phyloP scores from a whole-genome alignment of 768 basidiomycete genomes.

The Russula lepida region DNA sequence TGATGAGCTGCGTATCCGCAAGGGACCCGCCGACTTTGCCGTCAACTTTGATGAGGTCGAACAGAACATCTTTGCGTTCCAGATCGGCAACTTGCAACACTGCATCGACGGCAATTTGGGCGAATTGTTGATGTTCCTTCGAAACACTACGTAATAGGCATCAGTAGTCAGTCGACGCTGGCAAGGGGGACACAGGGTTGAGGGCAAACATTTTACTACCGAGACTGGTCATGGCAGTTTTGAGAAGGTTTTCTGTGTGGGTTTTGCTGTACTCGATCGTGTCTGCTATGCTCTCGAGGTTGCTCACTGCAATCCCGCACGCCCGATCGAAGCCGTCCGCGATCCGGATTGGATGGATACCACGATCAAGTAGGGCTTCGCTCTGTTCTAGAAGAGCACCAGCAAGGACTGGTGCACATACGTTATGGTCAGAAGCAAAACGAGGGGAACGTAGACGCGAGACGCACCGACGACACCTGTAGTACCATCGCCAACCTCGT shows the following conservation, averaged over 20 bases:
- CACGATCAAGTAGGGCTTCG: slow-evolving; percentile 94
- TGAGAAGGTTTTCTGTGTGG: slow-evolving; percentile 81
- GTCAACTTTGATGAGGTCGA: slow-evolving; percentile 98
- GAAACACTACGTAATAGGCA: slow-evolving; percentile 60
- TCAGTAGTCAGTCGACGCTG: background rate
- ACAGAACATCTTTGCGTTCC: slow-evolving; percentile 88
- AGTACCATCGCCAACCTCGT: slow-evolving; percentile 98
- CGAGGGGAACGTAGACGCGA: background rate
- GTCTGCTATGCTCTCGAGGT: slow-evolving; percentile 89
- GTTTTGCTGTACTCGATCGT: slow-evolving; percentile 74
- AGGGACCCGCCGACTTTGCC: slow-evolving; percentile 98
- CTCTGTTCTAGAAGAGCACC: slow-evolving; percentile 94
- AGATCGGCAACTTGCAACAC: slow-evolving; percentile 93
- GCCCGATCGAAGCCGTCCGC: slow-evolving; percentile 98
- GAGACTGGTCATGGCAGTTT: slow-evolving; percentile 91
- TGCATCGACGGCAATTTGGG: slow-evolving; percentile 96
- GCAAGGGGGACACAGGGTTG: background rate
- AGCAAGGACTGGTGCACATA: slow-evolving; percentile 60
- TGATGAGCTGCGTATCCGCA: slow-evolving; percentile 90
- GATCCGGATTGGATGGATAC: slow-evolving; percentile 97
- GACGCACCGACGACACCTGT: slow-evolving; percentile 95
- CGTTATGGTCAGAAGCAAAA: background rate
- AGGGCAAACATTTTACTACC: slow-evolving; percentile 89
- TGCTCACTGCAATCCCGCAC: slow-evolving; percentile 80
- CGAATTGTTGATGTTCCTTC: slow-evolving; percentile 91